Base-by-base conservation (phyloP, 2,329 filamentous ascomycete species). In the Colletotrichum eremochloae region DNA sequence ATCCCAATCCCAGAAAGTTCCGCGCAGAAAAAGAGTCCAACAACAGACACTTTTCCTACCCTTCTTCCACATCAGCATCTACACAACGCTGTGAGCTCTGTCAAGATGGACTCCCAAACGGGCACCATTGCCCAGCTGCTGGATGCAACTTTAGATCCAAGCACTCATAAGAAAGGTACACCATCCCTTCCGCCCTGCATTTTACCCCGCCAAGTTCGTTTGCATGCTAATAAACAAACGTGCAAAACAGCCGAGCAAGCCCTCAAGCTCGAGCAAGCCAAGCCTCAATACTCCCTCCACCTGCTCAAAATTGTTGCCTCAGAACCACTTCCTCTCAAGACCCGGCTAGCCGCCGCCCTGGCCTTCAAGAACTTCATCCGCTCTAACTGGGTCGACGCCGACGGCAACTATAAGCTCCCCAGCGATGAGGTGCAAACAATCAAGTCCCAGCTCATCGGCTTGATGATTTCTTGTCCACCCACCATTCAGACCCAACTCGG, bases 311-410 rank as follows among this genome's bases (percentile, higher is more conserved):
- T 98, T 79, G 94, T 97, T 78, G 94, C 93, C 75, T 91, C 92
- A 76, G 89, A 91, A 69, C 85, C 88, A 53, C 89, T 93, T 75
- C 91, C 94, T 52, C 84, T 87, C 75, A 96, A 94, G 78, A 96
- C 94, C 73, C 92, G 96, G 74, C 91, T 99, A 53, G 91, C 96
- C 8, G 94, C 93, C 78, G 94, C 96, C 38, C 88, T 99, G 72
- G 96, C 94, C 85, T 99, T 99, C 89, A 99, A 99, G 85, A 99
- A 99, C 86, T 97, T 97, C 82, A 95, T 99, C 79, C 93, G 93
- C 82, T 91, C 93, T 80, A 96, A 95, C 86, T 99, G 97, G 90
- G 94, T 94, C 12, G 94, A 98, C 82, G 96, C 97, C 80, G 94
- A 98, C 83, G 95, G 96, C 80, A 92, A 93, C 82, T 96, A 99